Conservation (phyloP, 345 rosid species). For the Euphorbia pulcherrima region DNA sequence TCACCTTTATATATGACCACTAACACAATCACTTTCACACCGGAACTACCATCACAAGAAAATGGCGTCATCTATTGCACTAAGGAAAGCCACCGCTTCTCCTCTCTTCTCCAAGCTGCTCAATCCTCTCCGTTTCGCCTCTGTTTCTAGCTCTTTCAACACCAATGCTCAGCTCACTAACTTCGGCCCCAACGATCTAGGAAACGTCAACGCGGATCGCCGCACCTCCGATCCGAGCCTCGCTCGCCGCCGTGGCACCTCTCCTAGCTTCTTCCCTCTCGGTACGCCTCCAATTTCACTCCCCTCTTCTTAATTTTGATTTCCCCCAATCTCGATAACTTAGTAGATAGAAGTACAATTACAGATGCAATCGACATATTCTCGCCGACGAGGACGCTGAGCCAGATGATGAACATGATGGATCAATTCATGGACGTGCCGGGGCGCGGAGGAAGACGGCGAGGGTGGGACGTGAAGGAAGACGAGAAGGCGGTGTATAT, state of each 20-base stretch:
- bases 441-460: constrained; percentile 26
- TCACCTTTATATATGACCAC: neutral
- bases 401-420: constrained; percentile 66
- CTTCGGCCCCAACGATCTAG: constrained; percentile 19
- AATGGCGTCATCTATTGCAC: constrained; percentile 40
- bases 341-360: neutral
- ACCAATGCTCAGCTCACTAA: constrained; percentile 30
- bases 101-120: constrained; percentile 22
- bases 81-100: constrained; percentile 25
- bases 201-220: constrained; percentile 23
- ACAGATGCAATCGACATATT: constrained; percentile 35
- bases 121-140: constrained; percentile 21
- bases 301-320: neutral
- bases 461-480: constrained; percentile 55
- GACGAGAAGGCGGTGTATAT: constrained; percentile 33
- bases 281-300: too few species aligned
- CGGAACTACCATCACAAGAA: neutral
- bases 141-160: constrained; percentile 34
- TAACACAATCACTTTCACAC: neutral
- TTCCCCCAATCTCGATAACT: neutral
- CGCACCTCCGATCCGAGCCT: constrained; percentile 17
- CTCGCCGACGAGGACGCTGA: constrained; percentile 51
- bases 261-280: constrained; percentile 20
- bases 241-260: constrained; percentile 17
- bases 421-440: constrained; percentile 51